Base-by-base conservation (phyloP, 2,329 filamentous ascomycete genomes). In the Hypoxylon sp. region DNA sequence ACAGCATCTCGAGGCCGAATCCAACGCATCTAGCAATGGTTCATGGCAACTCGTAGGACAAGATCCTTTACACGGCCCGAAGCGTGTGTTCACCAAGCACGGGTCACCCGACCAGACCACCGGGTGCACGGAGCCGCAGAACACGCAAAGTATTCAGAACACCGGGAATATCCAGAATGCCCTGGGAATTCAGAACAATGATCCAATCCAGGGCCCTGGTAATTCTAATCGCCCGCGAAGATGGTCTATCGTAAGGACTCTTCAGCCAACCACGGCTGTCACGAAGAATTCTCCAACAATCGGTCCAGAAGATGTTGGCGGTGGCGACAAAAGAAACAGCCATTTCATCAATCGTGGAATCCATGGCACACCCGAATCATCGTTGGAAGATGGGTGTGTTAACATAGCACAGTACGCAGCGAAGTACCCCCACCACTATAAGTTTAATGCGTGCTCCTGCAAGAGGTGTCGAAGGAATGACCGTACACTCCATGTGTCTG, bases 371-470 rank as follows among this genome's bases (percentile, higher is more conserved):
- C 3, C 17, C 3, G 2, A 2, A 10, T 22, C 17, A 19, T n/a
- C 19, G 8, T 3, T 4, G 39, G 17, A 22, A 22, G 9, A 8
- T 1, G 11, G 10, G 10, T 75, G 73, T 59, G 44, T 68, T 3
- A 75, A 74, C 31, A n/a, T 13, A 3, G 2, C 2, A 1, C 69
- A 39, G 51, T 5, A 1, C 2, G 0, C 1, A 3, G 19, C 22
- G 5, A 0, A 5, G 2, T 0, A 6, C 9, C 50, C 55, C 5
- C 29, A 14, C 5, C 9, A 5, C 17, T 1, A 14, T 10, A 69
- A 70, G 44, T 75, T 64, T 44, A 58, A 72, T 13, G 53, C 66
- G n/a, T 76, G 74, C 33, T 19, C 31, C 3, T 76, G 74, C 24
- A 0, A 0, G 0, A 26, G 9, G 8, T 76, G 74, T 54, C 3